Conservation (phyloP, 352 stramenopile genomes). For the Globisporangium heterothallicum region DNA sequence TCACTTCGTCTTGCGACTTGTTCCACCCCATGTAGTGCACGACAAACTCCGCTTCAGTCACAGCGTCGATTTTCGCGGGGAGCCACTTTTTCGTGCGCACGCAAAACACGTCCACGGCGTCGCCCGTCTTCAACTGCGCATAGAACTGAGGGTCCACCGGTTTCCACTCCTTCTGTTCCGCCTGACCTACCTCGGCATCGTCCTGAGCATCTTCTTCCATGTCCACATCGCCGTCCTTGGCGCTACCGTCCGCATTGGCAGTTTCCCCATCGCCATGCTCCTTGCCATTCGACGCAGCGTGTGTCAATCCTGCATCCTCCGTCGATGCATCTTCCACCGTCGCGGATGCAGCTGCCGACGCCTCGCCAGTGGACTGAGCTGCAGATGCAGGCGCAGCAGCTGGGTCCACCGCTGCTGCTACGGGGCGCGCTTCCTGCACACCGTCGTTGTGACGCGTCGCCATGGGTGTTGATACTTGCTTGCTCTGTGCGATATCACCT, state of each 20-base stretch:
- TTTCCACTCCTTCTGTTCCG: background rate
- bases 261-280: background rate
- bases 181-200: background rate
- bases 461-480: no score
- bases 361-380: background rate
- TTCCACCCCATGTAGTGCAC: slow-evolving; percentile 75
- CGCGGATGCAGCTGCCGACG: background rate
- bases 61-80: slow-evolving; percentile 42
- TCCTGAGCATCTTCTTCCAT: background rate
- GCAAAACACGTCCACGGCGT: slow-evolving; percentile 61
- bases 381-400: background rate
- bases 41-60: slow-evolving; percentile 22
- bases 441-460: background rate
- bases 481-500: no score
- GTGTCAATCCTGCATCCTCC: background rate
- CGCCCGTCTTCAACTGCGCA: slow-evolving; percentile 20
- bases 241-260: background rate
- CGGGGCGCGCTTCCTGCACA: no score
- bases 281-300: background rate
- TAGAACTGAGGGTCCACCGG: slow-evolving; percentile 6
- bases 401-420: background rate
- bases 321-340: background rate
- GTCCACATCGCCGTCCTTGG: background rate
- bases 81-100: slow-evolving; percentile 47
- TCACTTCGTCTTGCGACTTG: slow-evolving; percentile 46